Percentiles rank a stretch among this genome's conserved stretches.
phyloP scores from a whole-genome alignment of 805 yeast genomes.

The Suhomyces emberorum region DNA sequence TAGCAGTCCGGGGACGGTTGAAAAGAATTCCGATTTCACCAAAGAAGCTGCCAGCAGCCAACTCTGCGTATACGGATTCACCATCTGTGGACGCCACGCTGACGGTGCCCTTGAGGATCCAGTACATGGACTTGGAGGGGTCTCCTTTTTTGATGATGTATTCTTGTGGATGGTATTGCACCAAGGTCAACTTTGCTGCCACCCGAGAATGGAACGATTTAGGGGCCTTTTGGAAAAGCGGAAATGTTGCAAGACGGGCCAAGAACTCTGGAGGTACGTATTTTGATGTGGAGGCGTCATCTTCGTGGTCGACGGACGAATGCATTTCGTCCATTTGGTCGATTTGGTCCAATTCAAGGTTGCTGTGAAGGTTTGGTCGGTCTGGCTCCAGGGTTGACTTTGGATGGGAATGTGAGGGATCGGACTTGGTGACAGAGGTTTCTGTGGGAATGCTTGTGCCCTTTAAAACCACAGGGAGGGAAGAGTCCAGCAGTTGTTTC shows the following conservation, averaged over 20 bases:
- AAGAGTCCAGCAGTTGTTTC: no score
- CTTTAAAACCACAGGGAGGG: no score
- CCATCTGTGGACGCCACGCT: conserved; percentile 78
- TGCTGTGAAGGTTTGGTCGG: conserved; percentile 7
- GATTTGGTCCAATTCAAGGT: conserved; percentile 7
- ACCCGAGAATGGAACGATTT: conserved; percentile 58
- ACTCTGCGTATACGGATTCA: conserved; percentile 68
- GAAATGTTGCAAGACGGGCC: conserved; percentile 52
- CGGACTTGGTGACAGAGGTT: no score
- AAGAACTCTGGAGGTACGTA: conserved; percentile 53
- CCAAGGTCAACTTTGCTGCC: conserved; percentile 53
- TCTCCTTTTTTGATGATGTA: conserved; percentile 70
- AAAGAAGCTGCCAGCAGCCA: conserved; percentile 66
- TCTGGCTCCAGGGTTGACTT: conserved; percentile 1
- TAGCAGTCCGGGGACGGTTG: conserved; percentile 75
- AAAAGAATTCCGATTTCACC: conserved; percentile 79
- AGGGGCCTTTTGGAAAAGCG: conserved; percentile 67
- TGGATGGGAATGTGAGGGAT: background rate
- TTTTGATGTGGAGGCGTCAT: conserved; percentile 10
- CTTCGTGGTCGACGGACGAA: conserved; percentile 8
- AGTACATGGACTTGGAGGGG: conserved; percentile 72
- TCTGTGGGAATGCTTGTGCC: no score
- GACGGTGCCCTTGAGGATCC: conserved; percentile 74
- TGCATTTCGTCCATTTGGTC: no score
- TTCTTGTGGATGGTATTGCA: conserved; percentile 65